Percentiles rank a stretch among this genome's conserved stretches.
Evolutionary conservation across 768 basidiomycete genomes (phyloP).

Genomic region (Naematelia encephala): DNA sequence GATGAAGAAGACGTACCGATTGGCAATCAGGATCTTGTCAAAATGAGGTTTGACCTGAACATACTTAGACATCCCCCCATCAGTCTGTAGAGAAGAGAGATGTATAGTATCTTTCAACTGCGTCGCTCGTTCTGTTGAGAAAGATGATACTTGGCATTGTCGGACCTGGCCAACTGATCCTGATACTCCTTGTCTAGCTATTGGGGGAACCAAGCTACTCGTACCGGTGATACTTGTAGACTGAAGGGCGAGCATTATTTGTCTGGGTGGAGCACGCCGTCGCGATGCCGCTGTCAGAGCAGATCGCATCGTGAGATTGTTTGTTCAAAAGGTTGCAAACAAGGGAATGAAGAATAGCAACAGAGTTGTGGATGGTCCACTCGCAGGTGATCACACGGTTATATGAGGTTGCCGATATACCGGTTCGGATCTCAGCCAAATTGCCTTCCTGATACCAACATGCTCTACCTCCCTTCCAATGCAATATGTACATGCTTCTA

Average conservation of each 20-base stretch:
- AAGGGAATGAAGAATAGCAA: too few relatives aligned
- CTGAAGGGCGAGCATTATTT: neutral
- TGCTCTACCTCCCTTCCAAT: too few relatives aligned
- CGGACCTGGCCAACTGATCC: too few relatives aligned
- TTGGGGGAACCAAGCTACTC: too few relatives aligned
- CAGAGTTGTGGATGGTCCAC: too few relatives aligned
- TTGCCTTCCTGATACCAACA: too few relatives aligned
- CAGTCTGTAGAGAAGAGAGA: too few relatives aligned
- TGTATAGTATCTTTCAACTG: too few relatives aligned
- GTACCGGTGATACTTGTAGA: neutral
- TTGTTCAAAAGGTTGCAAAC: too few relatives aligned
- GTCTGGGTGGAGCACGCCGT: neutral
- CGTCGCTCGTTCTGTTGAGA: neutral
- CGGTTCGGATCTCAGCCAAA: neutral
- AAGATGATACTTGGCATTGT: neutral
- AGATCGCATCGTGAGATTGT: neutral
- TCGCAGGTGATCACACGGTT: neutral
- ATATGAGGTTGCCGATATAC: neutral
- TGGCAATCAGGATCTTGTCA: constrained; percentile 81
- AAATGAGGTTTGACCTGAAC: constrained; percentile 17
- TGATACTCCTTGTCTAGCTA: too few relatives aligned
- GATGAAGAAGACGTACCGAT: constrained; percentile 60
- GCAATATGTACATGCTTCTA: neutral
- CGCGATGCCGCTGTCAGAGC: neutral
- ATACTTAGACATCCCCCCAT: neutral